Base-by-base conservation (phyloP, 2,329 filamentous ascomycete species). In the Coniella lustricola region DNA sequence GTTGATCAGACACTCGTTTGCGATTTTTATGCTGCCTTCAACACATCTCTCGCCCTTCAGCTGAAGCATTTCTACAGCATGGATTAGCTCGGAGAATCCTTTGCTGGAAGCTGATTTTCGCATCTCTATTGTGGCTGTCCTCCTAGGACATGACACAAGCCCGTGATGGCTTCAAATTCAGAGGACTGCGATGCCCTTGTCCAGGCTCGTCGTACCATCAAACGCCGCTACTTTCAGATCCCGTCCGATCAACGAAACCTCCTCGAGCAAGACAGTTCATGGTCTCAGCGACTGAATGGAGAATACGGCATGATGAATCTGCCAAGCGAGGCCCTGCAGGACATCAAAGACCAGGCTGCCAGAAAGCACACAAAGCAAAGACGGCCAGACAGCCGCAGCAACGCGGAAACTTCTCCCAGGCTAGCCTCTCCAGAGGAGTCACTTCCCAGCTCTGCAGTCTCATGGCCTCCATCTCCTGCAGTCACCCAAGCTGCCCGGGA, bases 231-330 rank as follows among this genome's bases (percentile, higher is more conserved):
- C 54, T 59, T 74, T 29, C 63, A 57, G 20, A 73, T 79, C 44
- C 67, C 73, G 2, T 63, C 60, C 21, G 67, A 74, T 14, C 81
- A 84, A 55, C 57, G 61, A 37, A 55, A 64, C 8, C 62, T 83
- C 4, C 61, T 84, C 1, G 66, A 71, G 5, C 59, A 65, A 10
- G 52, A 62, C 5, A 64, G 71, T 14, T 74, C 65, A 7, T 70
- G 67, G 67, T 62, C 58, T 35, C 46, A 57, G 43, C 44, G 49
- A 14, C 53, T 60, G 4, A 49, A 46, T 29, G 49, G 51, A 3
- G 48, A 57, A 1, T 53, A 52, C 36, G 53, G 54, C n/a, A 62
- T 61, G 41, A 17, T 61, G 12, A 65, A 64, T 44, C 55, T 68
- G n/a, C 67, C 68, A 14, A 48, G 58, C 9, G 53, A 60, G 12